A percentile compares a stretch with the other conserved stretches of the same genome.
Evolutionary conservation across 2,329 filamentous ascomycete species (phyloP).

Genomic region (Monosporascus sp.): DNA sequence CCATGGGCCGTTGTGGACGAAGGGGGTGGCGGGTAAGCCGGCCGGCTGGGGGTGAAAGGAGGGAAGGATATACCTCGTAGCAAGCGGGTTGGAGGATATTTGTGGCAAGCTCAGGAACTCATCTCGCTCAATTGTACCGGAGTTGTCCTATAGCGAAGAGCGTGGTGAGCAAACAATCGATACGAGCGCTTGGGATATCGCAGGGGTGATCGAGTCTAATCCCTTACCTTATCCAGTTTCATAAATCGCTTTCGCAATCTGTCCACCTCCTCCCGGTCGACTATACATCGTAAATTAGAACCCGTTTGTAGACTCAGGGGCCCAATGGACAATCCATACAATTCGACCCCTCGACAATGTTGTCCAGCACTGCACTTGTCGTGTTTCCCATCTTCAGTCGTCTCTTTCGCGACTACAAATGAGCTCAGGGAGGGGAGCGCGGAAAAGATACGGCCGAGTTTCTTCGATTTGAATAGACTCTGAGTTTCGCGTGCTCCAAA

Average conservation of each 20-base stretch:
- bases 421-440: background rate
- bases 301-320: conserved; percentile 3
- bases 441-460: too few relatives aligned
- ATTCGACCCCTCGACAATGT: conserved; percentile 93
- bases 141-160: conserved; percentile 67
- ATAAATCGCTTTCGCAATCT: conserved; percentile 94
- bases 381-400: conserved; percentile 57
- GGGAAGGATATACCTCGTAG: conserved; percentile 63
- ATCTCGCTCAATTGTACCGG: conserved; percentile 95
- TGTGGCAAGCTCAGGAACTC: conserved; percentile 96
- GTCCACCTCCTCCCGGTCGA: conserved; percentile 96
- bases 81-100: conserved; percentile 95
- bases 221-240: conserved; percentile 90
- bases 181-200: background rate
- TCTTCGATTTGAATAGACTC: background rate
- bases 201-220: background rate
- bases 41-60: background rate
- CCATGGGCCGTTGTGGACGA: too few relatives aligned
- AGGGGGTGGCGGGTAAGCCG: background rate
- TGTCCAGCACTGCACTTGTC: conserved; percentile 76
- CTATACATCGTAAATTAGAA: conserved; percentile 39
- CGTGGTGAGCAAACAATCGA: conserved; percentile 5
- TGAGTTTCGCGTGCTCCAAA: too few relatives aligned
- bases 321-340: conserved; percentile 52
- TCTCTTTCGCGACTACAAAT: conserved; percentile 13